Base-by-base conservation (phyloP, 2,329 filamentous ascomycete genomes). In the Orbilia brochopaga region DNA sequence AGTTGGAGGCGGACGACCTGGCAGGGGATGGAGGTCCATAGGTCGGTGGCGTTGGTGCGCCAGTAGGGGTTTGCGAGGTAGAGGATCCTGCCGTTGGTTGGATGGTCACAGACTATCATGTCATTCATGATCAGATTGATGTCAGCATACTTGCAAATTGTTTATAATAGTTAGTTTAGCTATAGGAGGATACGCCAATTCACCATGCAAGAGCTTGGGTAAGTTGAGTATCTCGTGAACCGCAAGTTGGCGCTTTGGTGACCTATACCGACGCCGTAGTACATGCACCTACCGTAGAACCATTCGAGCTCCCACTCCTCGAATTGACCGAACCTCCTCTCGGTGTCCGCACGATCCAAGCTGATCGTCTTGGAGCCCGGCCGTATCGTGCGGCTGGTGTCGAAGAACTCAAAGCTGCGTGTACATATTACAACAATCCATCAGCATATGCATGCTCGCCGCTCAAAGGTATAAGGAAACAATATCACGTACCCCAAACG, bases 1-100 rank as follows among this genome's bases (percentile, higher is more conserved):
- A 63, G 11, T 15, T 56, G 35, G n/a, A 70, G 40, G n/a, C n/a
- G n/a, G 37, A 30, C 23, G 3, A 70, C 21, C 52, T 70, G 66
- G 27, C 66, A 70, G n/a, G 66, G 59, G 3, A 70, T 64, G 1
- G n/a, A 55, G 7, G 15, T 17, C 66, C 66, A 70, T 15, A 58
- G 13, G 5, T 24, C 44, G 19, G 40, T 48, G 11, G 59, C 21
- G 5, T 40, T 64, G 5, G 66, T 70, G 21, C 48, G 46, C 1
- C 23, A 11, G 23, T 70, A 70, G 5, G 66, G 66, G 32, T 70
- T 52, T 23, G 46, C 46, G 32, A 70, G 42, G 66, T 60, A 70
- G 37, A 70, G 8, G 15, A 50, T 55, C 3, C 53, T 44, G 21
- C 66, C 65, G 10, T 62, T 57, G 21, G 55, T 53, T 1, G 66